phyloP scores from a whole-genome alignment of 148 eudicot species.

The Rhododendron molle region DNA sequence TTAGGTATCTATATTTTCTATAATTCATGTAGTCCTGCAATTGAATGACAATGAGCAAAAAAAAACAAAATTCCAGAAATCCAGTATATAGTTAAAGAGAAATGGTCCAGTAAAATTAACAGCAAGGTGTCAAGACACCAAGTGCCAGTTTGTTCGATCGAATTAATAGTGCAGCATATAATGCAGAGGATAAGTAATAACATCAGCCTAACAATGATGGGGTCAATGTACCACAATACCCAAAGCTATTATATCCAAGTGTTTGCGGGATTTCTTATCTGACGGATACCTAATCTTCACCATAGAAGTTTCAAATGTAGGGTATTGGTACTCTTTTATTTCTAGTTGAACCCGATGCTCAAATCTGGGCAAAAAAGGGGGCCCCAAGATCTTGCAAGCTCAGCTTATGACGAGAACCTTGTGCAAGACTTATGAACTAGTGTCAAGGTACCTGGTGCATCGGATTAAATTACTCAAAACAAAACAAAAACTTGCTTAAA shows the following conservation, averaged over 20 bases:
- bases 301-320: not conserved
- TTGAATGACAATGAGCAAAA: constrained; percentile 15
- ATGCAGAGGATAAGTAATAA: not conserved
- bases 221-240: not conserved
- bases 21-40: constrained; percentile 97
- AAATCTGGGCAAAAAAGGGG: not conserved
- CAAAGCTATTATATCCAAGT: not conserved
- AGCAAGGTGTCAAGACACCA: not conserved
- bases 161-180: not conserved
- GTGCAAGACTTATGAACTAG: not conserved
- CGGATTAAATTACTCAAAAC: not conserved
- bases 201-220: not conserved
- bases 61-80: not conserved
- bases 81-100: not conserved
- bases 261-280: not conserved
- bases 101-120: not conserved
- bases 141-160: not conserved
- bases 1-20: constrained; percentile 79
- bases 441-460: not conserved
- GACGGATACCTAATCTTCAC: not conserved
- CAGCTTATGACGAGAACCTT: not conserved
- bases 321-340: not conserved
- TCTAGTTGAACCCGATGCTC: not conserved
- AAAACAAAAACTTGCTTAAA: not conserved
- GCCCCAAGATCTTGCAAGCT: not conserved